A percentile compares a stretch with the other conserved stretches of the same genome.
Conservation (phyloP, 23 red algal genomes). For the Gracilaria gracilis region DNA sequence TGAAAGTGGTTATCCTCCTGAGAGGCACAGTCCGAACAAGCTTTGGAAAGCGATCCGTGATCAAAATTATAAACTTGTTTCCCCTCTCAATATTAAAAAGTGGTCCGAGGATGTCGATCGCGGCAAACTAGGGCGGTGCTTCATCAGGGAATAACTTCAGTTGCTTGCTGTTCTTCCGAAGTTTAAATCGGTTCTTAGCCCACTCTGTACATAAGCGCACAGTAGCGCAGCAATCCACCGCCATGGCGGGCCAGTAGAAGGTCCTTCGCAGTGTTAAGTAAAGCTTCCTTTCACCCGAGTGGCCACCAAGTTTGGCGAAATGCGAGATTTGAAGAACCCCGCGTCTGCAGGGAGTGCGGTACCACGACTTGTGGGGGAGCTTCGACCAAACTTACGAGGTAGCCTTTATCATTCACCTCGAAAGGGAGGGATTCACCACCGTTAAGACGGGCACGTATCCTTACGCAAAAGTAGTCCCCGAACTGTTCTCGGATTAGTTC, state of each 20-base stretch:
- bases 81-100: too few relatives aligned
- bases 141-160: conserved; percentile 49
- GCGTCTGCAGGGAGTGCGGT: too few relatives aligned
- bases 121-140: background rate
- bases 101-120: too few relatives aligned
- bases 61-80: too few relatives aligned
- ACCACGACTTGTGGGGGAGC: background rate
- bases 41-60: too few relatives aligned
- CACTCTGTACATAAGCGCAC: conserved; percentile 6
- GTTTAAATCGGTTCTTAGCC: background rate
- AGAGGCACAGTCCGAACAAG: background rate
- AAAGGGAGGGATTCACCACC: background rate
- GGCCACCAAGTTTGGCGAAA: too few relatives aligned
- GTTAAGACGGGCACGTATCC: background rate
- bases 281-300: too few relatives aligned
- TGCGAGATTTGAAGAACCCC: too few relatives aligned
- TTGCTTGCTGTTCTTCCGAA: conserved; percentile 12
- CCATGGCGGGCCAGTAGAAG: too few relatives aligned
- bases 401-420: background rate
- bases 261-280: too few relatives aligned
- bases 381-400: background rate
- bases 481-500: too few relatives aligned
- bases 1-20: conserved; percentile 18
- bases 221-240: conserved; percentile 39
- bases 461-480: too few relatives aligned